These are phyloP conservation scores for Lepidium africanum DNA, from an alignment of 345 rosid species.

Conservation along the genomic window DNA sequence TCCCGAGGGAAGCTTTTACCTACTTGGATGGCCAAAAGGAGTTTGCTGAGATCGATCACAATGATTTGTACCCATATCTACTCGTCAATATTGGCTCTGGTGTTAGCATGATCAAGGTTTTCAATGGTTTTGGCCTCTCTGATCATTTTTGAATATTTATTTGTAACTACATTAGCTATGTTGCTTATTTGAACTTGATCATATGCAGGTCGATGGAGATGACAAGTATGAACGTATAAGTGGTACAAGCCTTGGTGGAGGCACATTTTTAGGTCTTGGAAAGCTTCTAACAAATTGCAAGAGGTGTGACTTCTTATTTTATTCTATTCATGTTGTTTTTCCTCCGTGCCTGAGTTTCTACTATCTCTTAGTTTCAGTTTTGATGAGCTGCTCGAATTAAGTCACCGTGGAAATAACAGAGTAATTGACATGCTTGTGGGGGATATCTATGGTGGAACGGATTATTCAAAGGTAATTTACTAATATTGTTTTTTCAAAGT, in stretches of 20 bases:
- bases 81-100: slow-evolving; percentile 94
- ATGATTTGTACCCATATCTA: slow-evolving; percentile 76
- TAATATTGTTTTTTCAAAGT: not conserved
- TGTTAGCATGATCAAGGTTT: slow-evolving; percentile 93
- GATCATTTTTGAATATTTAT: not conserved
- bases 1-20: slow-evolving; percentile 73
- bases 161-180: not conserved
- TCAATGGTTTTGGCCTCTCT: slow-evolving; percentile 1
- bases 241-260: slow-evolving; percentile 89
- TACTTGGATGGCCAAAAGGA: slow-evolving; percentile 61
- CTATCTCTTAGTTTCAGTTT: slow-evolving; percentile 40
- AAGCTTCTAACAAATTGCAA: slow-evolving; percentile 76
- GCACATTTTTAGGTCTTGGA: slow-evolving; percentile 85
- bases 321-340: not conserved
- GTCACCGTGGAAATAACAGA: slow-evolving; percentile 73
- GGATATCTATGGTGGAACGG: slow-evolving; percentile 84
- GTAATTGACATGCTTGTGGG: slow-evolving; percentile 87
- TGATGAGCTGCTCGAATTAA: slow-evolving; percentile 69
- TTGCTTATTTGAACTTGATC: slow-evolving; percentile 12
- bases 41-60: slow-evolving; percentile 61
- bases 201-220: slow-evolving; percentile 69
- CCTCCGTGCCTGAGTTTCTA: not conserved
- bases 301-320: slow-evolving; percentile 44
- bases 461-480: slow-evolving; percentile 51
- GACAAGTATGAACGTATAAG: slow-evolving; percentile 76